A percentile compares a stretch with the other conserved stretches of the same genome.
These are phyloP conservation scores for Zoysia pacifica DNA, from an alignment of 176 grass and related monocot genomes.

Conservation along the genomic window DNA sequence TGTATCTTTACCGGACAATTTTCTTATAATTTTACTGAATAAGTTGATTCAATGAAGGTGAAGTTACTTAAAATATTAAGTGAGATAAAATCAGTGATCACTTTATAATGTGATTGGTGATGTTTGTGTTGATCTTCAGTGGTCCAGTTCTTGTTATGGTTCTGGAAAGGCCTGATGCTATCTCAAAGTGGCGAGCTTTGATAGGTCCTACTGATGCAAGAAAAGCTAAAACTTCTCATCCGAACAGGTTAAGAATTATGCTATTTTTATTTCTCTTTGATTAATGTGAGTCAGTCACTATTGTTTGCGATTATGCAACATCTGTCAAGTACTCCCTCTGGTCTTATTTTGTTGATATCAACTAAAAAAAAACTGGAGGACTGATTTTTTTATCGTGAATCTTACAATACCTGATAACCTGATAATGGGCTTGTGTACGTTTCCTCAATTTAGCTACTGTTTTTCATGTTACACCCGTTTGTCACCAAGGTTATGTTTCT, in stretches of 20 bases:
- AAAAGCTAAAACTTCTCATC: slow-evolving; percentile 78
- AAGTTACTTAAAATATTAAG: not conserved
- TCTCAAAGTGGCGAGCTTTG: slow-evolving; percentile 75
- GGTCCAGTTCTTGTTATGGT: slow-evolving; percentile 72
- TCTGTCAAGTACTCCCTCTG: not conserved
- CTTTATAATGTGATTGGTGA: slow-evolving; percentile 27
- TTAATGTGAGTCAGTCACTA: not conserved
- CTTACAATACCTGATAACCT: not conserved
- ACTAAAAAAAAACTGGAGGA: too few species aligned
- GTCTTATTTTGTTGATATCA: too few species aligned
- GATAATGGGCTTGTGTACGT: not conserved
- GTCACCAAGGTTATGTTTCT: not conserved
- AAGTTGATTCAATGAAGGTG: not conserved
- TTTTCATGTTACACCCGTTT: not conserved
- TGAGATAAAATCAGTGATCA: not conserved
- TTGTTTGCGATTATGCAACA: not conserved
- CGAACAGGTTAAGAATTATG: slow-evolving; percentile 54
- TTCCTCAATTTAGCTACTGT: not conserved
- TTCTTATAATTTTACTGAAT: not conserved
- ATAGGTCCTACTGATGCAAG: slow-evolving; percentile 89
- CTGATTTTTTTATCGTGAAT: not conserved
- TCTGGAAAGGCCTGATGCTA: slow-evolving; percentile 71
- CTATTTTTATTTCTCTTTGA: slow-evolving; percentile 8
- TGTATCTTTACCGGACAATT: not conserved
- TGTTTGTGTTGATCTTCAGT: slow-evolving; percentile 50